Evolutionary conservation across 73 alveolate genomes (phyloP).

Genomic region (Urostyla sp.): DNA sequence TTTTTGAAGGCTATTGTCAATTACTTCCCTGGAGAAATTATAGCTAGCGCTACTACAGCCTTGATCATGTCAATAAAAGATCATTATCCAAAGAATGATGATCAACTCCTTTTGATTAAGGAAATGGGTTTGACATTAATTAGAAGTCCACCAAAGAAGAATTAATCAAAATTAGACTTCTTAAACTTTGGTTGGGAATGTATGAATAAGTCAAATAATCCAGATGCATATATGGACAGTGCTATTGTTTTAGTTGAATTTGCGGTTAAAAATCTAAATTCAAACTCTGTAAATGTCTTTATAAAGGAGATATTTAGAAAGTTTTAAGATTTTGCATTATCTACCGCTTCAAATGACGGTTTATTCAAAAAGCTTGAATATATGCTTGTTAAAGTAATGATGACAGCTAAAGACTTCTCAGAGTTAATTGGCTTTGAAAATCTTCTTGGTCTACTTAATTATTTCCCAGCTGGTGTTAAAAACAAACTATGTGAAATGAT

Average conservation of each 20-base stretch:
- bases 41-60: slow-evolving; percentile 57
- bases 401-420: slow-evolving; percentile 78
- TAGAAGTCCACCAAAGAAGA: slow-evolving; percentile 60
- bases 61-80: slow-evolving; percentile 56
- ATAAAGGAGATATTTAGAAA: slow-evolving; percentile 76
- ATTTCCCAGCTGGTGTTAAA: slow-evolving; percentile 91
- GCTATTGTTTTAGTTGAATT: slow-evolving; percentile 79
- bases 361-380: slow-evolving; percentile 62
- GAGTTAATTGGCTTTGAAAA: slow-evolving; percentile 87
- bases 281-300: slow-evolving; percentile 71
- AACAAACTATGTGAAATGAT: slow-evolving; percentile 90
- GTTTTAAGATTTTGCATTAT: slow-evolving; percentile 65
- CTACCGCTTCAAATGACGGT: slow-evolving; percentile 55
- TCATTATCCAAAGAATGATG: slow-evolving; percentile 30
- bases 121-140: slow-evolving; percentile 63
- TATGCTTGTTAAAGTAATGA: slow-evolving; percentile 66
- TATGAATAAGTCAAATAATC: slow-evolving; percentile 56
- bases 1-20: slow-evolving; percentile 63
- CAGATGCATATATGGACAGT: slow-evolving; percentile 72
- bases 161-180: slow-evolving; percentile 59
- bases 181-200: slow-evolving; percentile 70
- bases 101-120: slow-evolving; percentile 20
- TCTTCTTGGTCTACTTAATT: slow-evolving; percentile 87
- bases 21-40: slow-evolving; percentile 72
- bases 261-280: slow-evolving; percentile 75